Evolutionary conservation across 345 rosid genomes (phyloP).

Genomic region (Laguncularia racemosa): DNA sequence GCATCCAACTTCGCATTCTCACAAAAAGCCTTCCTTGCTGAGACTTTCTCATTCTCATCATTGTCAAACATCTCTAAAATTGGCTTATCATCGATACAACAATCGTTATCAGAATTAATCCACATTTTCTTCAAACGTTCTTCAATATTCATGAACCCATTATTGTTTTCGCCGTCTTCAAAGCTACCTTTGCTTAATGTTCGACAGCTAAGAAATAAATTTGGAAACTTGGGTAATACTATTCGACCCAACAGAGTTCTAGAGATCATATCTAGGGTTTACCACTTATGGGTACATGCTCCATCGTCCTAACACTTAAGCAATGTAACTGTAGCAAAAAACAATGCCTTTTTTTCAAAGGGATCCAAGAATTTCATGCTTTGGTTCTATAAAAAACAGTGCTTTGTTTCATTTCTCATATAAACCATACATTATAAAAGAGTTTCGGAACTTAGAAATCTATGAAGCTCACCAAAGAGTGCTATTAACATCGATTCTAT

Average conservation of each 20-base stretch:
- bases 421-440: no score
- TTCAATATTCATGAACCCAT: slow-evolving; percentile 40
- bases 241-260: slow-evolving; percentile 4
- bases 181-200: not conserved
- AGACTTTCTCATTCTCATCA: slow-evolving; percentile 7
- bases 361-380: no score
- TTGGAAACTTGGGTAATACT: slow-evolving; percentile 2
- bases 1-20: slow-evolving; percentile 39
- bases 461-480: no score
- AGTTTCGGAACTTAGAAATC: no score
- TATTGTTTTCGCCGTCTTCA: not conserved
- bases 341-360: no score
- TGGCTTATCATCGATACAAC: slow-evolving; percentile 18
- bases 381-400: no score
- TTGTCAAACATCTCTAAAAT: slow-evolving; percentile 14
- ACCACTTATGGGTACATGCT: no score
- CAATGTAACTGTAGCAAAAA: no score
- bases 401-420: no score
- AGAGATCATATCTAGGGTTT: slow-evolving; percentile 2
- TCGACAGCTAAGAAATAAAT: not conserved
- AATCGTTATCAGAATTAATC: slow-evolving; percentile 25
- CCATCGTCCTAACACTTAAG: no score
- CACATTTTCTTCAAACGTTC: slow-evolving; percentile 49
- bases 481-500: no score
- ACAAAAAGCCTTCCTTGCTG: slow-evolving; percentile 24